Evolutionary conservation across 2,329 filamentous ascomycete genomes (phyloP), one percentile per base, ranked within the genome.

Genomic region (Xylaria sp.): DNA sequence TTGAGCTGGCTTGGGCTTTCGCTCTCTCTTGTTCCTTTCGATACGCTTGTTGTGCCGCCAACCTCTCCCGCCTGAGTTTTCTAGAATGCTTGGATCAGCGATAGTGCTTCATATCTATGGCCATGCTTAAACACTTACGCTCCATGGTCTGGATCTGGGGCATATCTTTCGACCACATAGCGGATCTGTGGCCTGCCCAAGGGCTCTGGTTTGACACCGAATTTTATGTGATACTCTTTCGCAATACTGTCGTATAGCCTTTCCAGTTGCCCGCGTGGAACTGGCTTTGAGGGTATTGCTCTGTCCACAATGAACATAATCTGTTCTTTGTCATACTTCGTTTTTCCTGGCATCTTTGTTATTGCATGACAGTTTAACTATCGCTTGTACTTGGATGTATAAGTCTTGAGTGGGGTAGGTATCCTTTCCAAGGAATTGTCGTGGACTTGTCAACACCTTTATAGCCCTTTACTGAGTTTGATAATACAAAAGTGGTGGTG

Each of bases 141-240:
- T n/a, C 70, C 69, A 50, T 70, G 75, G 6, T 68, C 65, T 0
- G 74, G 71, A 37, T 75, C 72, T 37, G 66, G 69, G 0, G 74
- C 73, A 40, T 76, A 76, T 54, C 75, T 74, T 56, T 70, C 71
- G 55, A 71, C 73, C 7, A 76, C 55, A 48, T 76, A 76, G 8
- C 71, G 69, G 8, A 76, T 64, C 56, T 76, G 72, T 42, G 29
- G 29, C 16, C 5, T 13, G 29, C 29, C 29, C 4, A 34, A 34
- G 29, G 4, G 8, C 3, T 7, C 8, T 13, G 29, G 29, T 7
- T 70, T 73, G 1, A 65, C 56, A 2, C 52, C 46, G 29, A 54
- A 50, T 11, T 52, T 40, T 19, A 18, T 7, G 1, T 29, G 21
- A 46, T 60, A 7, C 9, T 9, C 18, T 41, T 26, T 22, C 22